A percentile compares a stretch with the other conserved stretches of the same genome.
Evolutionary conservation across 2,329 filamentous ascomycete genomes (phyloP).

Genomic region (Parafenestella ontariensis): DNA sequence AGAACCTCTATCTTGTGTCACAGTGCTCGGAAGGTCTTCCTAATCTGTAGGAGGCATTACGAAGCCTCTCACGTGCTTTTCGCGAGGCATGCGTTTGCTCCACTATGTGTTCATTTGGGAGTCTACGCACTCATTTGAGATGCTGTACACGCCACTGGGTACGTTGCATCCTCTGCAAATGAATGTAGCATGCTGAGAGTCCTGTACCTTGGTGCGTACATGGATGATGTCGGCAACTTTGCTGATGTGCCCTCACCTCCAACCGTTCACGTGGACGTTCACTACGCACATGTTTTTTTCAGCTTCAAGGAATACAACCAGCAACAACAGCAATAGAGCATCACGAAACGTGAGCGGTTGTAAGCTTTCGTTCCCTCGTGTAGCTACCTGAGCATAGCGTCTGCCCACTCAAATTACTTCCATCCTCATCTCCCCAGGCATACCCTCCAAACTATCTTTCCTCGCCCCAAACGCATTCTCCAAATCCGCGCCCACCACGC

Average conservation of each 20-base stretch:
- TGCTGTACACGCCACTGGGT: no score
- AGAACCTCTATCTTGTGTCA: background rate
- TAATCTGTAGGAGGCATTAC: background rate
- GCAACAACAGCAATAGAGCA: no score
- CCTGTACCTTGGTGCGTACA: background rate
- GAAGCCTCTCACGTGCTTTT: slow-evolving; percentile 1
- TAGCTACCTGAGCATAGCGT: background rate
- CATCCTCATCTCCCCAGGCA: slow-evolving; percentile 33
- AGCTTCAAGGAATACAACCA: no score
- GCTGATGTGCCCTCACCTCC: background rate
- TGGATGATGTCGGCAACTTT: background rate
- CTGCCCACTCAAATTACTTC: slow-evolving; percentile 35
- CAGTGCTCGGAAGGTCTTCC: background rate
- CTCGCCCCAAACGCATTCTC: slow-evolving; percentile 29
- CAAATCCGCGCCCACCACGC: slow-evolving; percentile 36
- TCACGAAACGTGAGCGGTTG: background rate
- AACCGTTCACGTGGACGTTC: no score
- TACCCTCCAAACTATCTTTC: slow-evolving; percentile 27
- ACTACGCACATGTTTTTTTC: background rate
- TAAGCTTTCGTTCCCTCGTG: no score
- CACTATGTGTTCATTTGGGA: background rate
- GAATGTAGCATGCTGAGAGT: no score
- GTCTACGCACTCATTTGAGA: background rate
- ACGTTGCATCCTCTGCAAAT: no score
- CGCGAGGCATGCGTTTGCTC: background rate